Evolutionary conservation across 139 green algal genomes (phyloP).

Genomic region (Chlorella sorokiniana): DNA sequence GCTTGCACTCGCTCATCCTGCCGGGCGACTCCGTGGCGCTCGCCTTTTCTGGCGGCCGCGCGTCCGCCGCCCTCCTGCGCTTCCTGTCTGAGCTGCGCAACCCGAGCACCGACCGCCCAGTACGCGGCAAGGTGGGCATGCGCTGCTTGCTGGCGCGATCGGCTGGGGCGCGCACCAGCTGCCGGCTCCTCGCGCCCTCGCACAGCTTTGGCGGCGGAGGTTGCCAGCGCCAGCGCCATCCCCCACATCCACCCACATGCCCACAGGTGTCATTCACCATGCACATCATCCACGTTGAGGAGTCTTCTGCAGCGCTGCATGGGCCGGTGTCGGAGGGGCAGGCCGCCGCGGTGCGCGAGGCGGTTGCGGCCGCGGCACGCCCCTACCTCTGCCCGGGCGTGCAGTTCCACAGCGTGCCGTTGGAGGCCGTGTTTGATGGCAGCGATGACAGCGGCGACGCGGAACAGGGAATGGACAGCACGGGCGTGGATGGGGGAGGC

Average conservation of each 20-base stretch:
- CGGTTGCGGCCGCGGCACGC: slow-evolving; percentile 8
- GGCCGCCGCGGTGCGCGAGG: not conserved
- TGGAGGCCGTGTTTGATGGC: slow-evolving; percentile 51
- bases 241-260: too few relatives aligned
- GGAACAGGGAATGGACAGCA: not conserved
- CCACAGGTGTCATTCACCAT: slow-evolving; percentile 54
- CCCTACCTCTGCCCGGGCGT: not conserved
- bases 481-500: not conserved
- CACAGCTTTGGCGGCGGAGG: too few relatives aligned
- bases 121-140: slow-evolving; percentile 52
- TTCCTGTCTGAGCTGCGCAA: slow-evolving; percentile 55
- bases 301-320: slow-evolving; percentile 26
- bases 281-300: slow-evolving; percentile 56
- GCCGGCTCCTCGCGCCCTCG: too few relatives aligned
- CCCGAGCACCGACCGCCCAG: slow-evolving; percentile 33
- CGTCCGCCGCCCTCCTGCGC: slow-evolving; percentile 52
- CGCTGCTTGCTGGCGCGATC: not conserved
- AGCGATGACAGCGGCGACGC: not conserved
- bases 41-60: slow-evolving; percentile 63
- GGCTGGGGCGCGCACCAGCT: not conserved
- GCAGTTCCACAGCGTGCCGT: slow-evolving; percentile 35
- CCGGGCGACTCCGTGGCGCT: slow-evolving; percentile 55
- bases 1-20: slow-evolving; percentile 36
- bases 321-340: not conserved
- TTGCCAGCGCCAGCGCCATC: too few relatives aligned